Conservation (phyloP, 2,329 filamentous ascomycete species). For the Aspergillus sergii region DNA sequence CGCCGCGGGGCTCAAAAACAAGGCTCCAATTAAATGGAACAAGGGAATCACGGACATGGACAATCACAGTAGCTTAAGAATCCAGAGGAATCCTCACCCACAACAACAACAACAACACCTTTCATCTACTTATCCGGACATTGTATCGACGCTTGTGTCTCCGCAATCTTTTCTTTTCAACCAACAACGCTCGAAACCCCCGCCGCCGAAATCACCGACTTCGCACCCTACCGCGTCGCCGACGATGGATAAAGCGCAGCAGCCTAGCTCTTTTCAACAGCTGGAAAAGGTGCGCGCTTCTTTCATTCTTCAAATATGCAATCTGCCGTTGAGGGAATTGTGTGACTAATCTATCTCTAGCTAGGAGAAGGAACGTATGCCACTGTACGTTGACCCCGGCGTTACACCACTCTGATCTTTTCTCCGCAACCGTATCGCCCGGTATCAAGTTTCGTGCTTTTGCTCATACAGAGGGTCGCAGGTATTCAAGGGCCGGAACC, state of each 20-base stretch:
- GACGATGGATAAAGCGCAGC: conserved; percentile 84
- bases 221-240: conserved; percentile 15
- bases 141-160: conserved; percentile 38
- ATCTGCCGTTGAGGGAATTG: neutral
- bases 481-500: conserved; percentile 98
- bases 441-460: neutral
- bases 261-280: conserved; percentile 98
- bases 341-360: conserved; percentile 44
- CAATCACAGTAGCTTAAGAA: conserved; percentile 16
- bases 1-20: conserved; percentile 17
- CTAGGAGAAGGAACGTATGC: conserved; percentile 98
- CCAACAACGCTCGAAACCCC: conserved; percentile 22
- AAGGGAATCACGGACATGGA: conserved; percentile 20
- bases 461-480: conserved; percentile 43
- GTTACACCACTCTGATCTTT: neutral
- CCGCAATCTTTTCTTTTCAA: conserved; percentile 41
- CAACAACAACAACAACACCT: conserved; percentile 16
- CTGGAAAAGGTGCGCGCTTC: conserved; percentile 70
- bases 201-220: conserved; percentile 18
- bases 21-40: conserved; percentile 4
- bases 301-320: neutral
- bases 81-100: conserved; percentile 21
- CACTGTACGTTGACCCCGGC: conserved; percentile 64
- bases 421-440: conserved; percentile 6
- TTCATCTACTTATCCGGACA: conserved; percentile 30